Evolutionary conservation across 129 eudicot genomes (phyloP).

Genomic region (Glebionis coronaria): DNA sequence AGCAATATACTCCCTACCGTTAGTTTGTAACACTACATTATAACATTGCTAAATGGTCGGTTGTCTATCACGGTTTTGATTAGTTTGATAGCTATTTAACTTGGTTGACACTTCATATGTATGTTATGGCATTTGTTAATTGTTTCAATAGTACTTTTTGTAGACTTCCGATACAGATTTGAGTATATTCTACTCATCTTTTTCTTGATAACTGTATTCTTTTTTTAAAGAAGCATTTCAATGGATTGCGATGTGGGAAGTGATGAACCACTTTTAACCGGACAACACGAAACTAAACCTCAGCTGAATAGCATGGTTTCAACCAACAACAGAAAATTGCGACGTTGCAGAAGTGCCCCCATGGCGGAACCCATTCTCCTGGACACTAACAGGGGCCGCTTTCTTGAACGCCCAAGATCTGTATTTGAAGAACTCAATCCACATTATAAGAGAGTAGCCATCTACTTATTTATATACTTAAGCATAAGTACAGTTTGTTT

Average conservation of each 20-base stretch:
- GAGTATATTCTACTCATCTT: neutral
- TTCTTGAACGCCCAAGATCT: conserved; percentile 29
- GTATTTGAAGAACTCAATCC: conserved; percentile 50
- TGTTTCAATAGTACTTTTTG: too few relatives aligned
- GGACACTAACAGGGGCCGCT: conserved; percentile 24
- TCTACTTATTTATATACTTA: conserved; percentile 47
- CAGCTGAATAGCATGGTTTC: conserved; percentile 2
- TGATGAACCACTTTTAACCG: conserved; percentile 34
- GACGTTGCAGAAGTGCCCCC: conserved; percentile 79
- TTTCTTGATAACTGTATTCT: neutral
- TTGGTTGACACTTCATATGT: too few relatives aligned
- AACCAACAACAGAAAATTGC: conserved; percentile 48
- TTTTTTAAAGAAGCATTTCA: conserved; percentile 15
- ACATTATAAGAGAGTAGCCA: conserved; percentile 41
- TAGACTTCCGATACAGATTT: too few relatives aligned
- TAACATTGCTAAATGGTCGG: too few relatives aligned
- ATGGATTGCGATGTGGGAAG: conserved; percentile 51
- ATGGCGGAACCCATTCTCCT: conserved; percentile 37
- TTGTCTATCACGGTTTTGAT: too few relatives aligned
- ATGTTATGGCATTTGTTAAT: too few relatives aligned
- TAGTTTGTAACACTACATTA: too few relatives aligned
- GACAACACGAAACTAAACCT: conserved; percentile 11
- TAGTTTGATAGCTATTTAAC: too few relatives aligned
- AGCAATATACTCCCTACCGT: too few relatives aligned
- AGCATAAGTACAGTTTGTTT: conserved; percentile 52